Base-by-base conservation (phyloP, 805 yeast species). In the Lipomyces sp. region DNA sequence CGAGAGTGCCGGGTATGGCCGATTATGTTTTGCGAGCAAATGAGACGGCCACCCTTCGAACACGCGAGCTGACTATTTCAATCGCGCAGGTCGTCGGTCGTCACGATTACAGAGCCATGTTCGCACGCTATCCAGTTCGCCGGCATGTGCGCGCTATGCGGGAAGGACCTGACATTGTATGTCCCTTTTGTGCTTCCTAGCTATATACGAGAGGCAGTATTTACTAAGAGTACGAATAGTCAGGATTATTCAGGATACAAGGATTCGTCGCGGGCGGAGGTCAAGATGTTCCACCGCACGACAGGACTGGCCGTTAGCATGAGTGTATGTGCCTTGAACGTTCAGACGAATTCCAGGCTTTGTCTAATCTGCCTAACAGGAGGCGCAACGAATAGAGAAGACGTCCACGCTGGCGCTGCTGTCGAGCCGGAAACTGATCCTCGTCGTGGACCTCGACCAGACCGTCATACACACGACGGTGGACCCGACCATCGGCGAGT, bases 381-480 rank as follows among this genome's bases (percentile, higher is more conserved):
- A 93, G 69, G 98, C 98, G 1, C 83, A 81, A 53, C 81, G 82
- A 53, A 82, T 93, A 43, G 98, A 90, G 64, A 78, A 78, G 53
- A 71, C 71, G 28, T 76, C 89, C 45, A 80, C 87, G 3, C 71
- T 74, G 50, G 74, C 84, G 52, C 73, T 93, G 41, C 68, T 81
- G 4, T 66, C 73, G n/a, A 85, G 80, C 46, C 72, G 76, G 52
- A 88, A 86, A 66, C 74, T 93, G 55, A 89, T 93, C 28, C 74
- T 93, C 50, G 98, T 93, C 28, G 98, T 93, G 4, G 98, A 93
- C 73, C 75, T 93, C 57, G 98, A 93, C 70, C 98, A 93, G 67
- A 93, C 98, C 0, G 95, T 93, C 4, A 91, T 93, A 28, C 98
- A 93, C 65, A 96, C 97, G 37, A 91, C 97, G 4, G 97, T 91